Evolutionary conservation across 2,329 filamentous ascomycete genomes (phyloP), one percentile per base, ranked within the genome.

Genomic region (Aotearoamyces nothofagi): DNA sequence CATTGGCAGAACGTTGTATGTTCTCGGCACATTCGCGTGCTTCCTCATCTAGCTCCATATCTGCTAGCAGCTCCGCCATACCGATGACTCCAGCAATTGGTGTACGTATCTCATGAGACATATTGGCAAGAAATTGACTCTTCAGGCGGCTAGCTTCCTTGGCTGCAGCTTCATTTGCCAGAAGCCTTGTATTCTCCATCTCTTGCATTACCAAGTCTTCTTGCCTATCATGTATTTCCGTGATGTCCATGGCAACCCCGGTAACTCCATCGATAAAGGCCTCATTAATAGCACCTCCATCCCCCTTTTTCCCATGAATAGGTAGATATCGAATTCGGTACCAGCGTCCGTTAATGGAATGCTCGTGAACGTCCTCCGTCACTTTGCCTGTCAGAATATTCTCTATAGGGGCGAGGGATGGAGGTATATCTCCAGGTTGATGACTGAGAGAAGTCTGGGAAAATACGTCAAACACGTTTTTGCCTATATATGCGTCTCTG

Each of bases 31-130:
- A 80, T 32, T 84, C 78, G 33, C 66, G 62, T 43, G 83, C 77
- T 40, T 84, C 78, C n/a, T 66, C 60, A 30, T 72, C 63, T 14
- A 86, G 52, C 10, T 68, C 54, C 67, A 40, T 76, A 36, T 81
- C 77, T 16, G 75, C 58, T 5, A 86, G 54, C 6, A 87, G 57
- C 41, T 86, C 78, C 1, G 74, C 70, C 78, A 84, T 84, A 14
- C 79, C 79, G 34, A 86, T 73, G 4, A 86, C 78, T 12, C 80
- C 80, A 1, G 77, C 78, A 36, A 87, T 84, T 1, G 80, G 80
- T 0, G 76, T 82, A 24, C 75, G 62, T 27, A 83, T 81, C 46
- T 83, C 78, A 46, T 82, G 78, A n/a, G 72, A 78, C 77, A 82
- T 82, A 51, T 82, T 82, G 9, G 78, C 78, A 5, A 83, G 55